These are phyloP conservation scores for Cryphonectria japonica DNA, from an alignment of 2,329 filamentous ascomycete genomes.

Conservation along the genomic window DNA sequence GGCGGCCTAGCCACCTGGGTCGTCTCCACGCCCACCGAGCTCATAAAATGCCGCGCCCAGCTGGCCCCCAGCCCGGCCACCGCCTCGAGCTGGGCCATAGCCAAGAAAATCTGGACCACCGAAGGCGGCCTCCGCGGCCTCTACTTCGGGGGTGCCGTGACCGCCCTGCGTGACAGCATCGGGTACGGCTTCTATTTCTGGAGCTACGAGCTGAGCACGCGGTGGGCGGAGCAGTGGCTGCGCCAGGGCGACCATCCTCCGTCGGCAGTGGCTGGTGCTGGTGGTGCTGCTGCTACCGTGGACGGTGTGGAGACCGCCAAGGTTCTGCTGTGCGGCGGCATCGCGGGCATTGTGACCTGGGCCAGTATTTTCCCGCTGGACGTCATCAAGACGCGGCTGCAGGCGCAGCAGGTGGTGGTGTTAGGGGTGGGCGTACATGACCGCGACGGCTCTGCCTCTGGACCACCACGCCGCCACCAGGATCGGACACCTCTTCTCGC, in stretches of 20 bases:
- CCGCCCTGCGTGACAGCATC: slow-evolving; percentile 80
- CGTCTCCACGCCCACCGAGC: slow-evolving; percentile 85
- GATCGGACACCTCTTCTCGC: slow-evolving; percentile 37
- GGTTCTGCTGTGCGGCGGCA: slow-evolving; percentile 79
- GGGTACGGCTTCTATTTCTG: slow-evolving; percentile 99
- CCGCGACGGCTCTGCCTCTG: no score
- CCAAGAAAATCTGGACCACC: slow-evolving; percentile 60
- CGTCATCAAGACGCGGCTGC: slow-evolving; percentile 90
- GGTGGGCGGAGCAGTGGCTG: slow-evolving; percentile 48
- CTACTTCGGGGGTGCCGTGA: slow-evolving; percentile 81
- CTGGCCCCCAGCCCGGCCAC: slow-evolving; percentile 48
- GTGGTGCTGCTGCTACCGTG: neutral
- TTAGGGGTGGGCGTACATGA: no score
- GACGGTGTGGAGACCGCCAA: slow-evolving; percentile 57
- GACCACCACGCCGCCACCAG: slow-evolving; percentile 24
- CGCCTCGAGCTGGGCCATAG: slow-evolving; percentile 65
- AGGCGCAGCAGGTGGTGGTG: slow-evolving; percentile 62
- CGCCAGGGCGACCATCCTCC: neutral
- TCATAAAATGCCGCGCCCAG: slow-evolving; percentile 88
- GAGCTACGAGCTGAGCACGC: slow-evolving; percentile 80
- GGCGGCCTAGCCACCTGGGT: slow-evolving; percentile 86
- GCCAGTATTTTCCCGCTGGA: slow-evolving; percentile 88
- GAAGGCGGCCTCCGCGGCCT: slow-evolving; percentile 69
- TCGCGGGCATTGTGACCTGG: slow-evolving; percentile 90
- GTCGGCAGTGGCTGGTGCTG: neutral